Evolutionary conservation across 1,284 basidiomycete genomes (phyloP).

Genomic region (Cutaneotrichosporon cyanovorans): DNA sequence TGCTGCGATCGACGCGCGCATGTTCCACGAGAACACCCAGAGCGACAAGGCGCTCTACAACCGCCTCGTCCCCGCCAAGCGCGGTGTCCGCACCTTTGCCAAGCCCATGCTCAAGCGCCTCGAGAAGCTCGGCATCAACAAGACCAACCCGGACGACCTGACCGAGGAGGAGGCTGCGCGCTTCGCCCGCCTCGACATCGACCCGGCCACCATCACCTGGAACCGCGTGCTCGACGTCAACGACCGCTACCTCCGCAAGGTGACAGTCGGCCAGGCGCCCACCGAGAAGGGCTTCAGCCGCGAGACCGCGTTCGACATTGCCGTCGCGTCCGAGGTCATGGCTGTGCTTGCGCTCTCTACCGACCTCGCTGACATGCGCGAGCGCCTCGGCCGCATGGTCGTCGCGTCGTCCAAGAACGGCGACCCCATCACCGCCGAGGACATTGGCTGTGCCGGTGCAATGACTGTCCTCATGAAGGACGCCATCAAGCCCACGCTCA

Average conservation of each 20-base stretch:
- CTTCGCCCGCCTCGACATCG: conserved; percentile 89
- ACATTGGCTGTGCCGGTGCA: conserved; percentile 91
- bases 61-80: conserved; percentile 85
- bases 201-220: conserved; percentile 90
- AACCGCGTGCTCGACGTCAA: conserved; percentile 96
- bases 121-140: conserved; percentile 89
- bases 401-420: conserved; percentile 90
- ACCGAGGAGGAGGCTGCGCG: conserved; percentile 84
- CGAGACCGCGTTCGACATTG: conserved; percentile 89
- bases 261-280: conserved; percentile 81
- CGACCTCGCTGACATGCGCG: conserved; percentile 80
- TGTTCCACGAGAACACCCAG: conserved; percentile 97
- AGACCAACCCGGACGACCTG: conserved; percentile 85
- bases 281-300: conserved; percentile 88
- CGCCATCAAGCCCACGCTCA: conserved; percentile 97
- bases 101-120: conserved; percentile 94
- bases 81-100: conserved; percentile 89
- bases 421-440: conserved; percentile 90
- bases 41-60: conserved; percentile 90
- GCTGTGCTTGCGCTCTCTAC: conserved; percentile 90
- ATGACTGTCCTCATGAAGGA: conserved; percentile 98
- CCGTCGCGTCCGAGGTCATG: conserved; percentile 97
- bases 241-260: conserved; percentile 91
- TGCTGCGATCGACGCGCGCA: conserved; percentile 91
- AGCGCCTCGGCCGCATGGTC: conserved; percentile 63